Conservation (phyloP, 2,329 filamentous ascomycete species). For the Colletotrichum theobromicola region DNA sequence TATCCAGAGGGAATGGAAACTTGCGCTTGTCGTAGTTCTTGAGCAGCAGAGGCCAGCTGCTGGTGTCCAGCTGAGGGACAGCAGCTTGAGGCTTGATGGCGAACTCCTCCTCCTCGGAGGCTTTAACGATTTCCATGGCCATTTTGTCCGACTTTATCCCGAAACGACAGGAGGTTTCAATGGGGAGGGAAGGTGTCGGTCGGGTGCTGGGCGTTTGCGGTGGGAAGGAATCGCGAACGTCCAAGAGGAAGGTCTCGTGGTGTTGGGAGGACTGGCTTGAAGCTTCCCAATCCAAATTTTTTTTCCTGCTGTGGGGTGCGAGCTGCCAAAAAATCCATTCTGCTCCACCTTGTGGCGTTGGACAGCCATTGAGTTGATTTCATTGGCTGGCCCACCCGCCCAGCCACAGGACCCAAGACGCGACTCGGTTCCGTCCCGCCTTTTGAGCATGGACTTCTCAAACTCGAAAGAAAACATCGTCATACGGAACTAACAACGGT, state of each 20-base stretch:
- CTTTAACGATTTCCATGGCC: constrained; percentile 55
- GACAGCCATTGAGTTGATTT: background rate
- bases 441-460: background rate
- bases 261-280: constrained; percentile 22
- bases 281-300: constrained; percentile 27
- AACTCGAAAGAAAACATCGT: background rate
- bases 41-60: constrained; percentile 89
- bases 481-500: background rate
- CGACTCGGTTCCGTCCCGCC: constrained; percentile 12
- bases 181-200: background rate
- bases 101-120: constrained; percentile 70
- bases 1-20: constrained; percentile 36
- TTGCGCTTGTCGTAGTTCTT: constrained; percentile 95
- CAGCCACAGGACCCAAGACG: constrained; percentile 19
- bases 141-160: constrained; percentile 29
- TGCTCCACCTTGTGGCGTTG: constrained; percentile 9
- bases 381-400: background rate
- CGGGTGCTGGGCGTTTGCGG: constrained; percentile 10
- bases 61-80: constrained; percentile 81
- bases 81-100: constrained; percentile 91
- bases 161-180: constrained; percentile 6
- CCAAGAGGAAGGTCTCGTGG: constrained; percentile 17
- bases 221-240: constrained; percentile 17
- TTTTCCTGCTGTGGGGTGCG: constrained; percentile 25
- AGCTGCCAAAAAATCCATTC: constrained; percentile 16